Conservation (phyloP, 768 basidiomycete species). For the Leccinellum albellum region DNA sequence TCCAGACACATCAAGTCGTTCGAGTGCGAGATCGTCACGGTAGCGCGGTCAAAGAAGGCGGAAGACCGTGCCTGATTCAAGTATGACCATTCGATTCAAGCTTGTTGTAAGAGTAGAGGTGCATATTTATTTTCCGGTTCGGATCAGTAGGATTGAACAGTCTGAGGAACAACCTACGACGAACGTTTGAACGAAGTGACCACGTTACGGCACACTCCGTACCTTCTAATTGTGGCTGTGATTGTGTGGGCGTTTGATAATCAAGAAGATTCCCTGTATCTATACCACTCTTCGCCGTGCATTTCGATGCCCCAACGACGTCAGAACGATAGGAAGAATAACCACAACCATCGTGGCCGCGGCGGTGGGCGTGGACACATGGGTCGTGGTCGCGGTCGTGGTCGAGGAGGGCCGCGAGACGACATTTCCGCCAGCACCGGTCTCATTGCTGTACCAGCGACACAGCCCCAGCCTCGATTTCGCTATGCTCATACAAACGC, state of each 20-base stretch:
- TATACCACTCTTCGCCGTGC: background rate
- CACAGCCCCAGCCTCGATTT: conserved; percentile 7
- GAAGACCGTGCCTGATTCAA: background rate
- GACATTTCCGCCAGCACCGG: background rate
- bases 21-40: background rate
- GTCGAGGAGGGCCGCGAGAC: conserved; percentile 8
- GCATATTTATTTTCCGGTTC: too few relatives aligned
- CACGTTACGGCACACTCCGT: background rate
- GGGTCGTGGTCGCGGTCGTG: conserved; percentile 23
- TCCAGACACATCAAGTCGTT: background rate
- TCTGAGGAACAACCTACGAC: too few relatives aligned
- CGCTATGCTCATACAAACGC: conserved; percentile 17
- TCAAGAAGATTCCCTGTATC: background rate
- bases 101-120: background rate
- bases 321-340: conserved; percentile 11
- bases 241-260: too few relatives aligned
- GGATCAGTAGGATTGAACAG: too few relatives aligned
- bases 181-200: background rate
- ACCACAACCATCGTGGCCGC: conserved; percentile 20
- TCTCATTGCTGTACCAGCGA: background rate
- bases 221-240: background rate
- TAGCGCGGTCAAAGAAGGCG: background rate
- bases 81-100: background rate
- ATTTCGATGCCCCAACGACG: conserved; percentile 17
- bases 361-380: conserved; percentile 6